Base-by-base conservation (phyloP, 768 basidiomycete genomes). In the Leucosporidium scottii region DNA sequence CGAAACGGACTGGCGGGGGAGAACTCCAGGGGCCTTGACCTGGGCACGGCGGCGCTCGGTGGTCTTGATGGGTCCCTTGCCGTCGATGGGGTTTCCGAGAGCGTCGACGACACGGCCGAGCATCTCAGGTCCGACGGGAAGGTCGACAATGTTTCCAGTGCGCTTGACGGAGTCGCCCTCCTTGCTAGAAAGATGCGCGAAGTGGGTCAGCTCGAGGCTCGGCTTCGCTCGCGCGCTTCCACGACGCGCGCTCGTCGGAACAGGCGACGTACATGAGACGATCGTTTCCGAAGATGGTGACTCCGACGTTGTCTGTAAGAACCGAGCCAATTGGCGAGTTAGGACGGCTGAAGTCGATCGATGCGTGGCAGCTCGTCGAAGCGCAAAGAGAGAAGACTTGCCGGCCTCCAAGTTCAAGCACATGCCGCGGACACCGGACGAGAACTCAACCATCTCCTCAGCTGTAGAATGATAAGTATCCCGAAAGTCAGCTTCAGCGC, bases 381-480 rank as follows among this genome's bases (percentile, higher is more conserved):
- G 23, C 9, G 18, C 18, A 36, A 30, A 9, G 49, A 53, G 21
- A 7, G 51, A 28, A 20, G 28, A 58, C 70, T 48, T 9, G 66
- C 98, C 96, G 82, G 94, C 92, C 83, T 99, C 96, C 87, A 99
- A 89, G 89, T 99, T 99, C 81, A 99, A 82, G 82, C 93, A 97
- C 96, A 99, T 99, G 85, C 96, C 96, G 80, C 96, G 93, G 77
- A 99, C 87, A 82, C 96, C 96, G 61, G 96, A 98, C 59, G 94
- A 91, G 86, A 99, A 99, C 85, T 99, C 96, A 85, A 99, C 96
- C 96, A 99, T 99, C 87, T 99, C 96, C 83, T 99, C 96, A 93
- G 81, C 71, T 73, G 72, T n/a, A 39, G 47, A 27, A 56, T 23
- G 36, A 30, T 2, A 31, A 30, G 21, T 9, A 44, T 9, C 39